phyloP scores from a whole-genome alignment of 2,329 filamentous ascomycete species.

The Aurifilum marmelostoma region DNA sequence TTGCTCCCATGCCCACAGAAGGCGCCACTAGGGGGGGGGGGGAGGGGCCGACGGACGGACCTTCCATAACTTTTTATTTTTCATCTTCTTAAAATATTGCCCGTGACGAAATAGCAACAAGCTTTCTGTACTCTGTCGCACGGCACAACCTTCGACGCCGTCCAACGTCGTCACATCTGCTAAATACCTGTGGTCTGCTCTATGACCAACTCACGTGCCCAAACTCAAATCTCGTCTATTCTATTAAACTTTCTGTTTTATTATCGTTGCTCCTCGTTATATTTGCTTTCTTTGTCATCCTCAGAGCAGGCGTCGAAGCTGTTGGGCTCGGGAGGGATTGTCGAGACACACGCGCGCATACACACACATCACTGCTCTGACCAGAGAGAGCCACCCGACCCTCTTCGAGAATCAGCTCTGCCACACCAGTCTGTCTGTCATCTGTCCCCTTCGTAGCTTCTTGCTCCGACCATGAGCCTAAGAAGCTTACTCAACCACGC shows the following conservation, averaged over 20 bases:
- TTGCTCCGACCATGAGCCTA: not conserved
- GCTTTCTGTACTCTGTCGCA: not conserved
- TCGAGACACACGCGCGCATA: no score
- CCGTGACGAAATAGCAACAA: not conserved
- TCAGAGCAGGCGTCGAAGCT: no score
- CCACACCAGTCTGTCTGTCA: not conserved
- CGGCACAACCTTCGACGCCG: not conserved
- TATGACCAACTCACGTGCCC: not conserved
- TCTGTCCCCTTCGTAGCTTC: not conserved
- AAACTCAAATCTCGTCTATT: not conserved
- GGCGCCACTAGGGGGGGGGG: no score
- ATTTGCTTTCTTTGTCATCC: not conserved
- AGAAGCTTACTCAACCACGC: not conserved
- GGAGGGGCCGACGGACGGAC: not conserved
- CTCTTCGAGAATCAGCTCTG: not conserved
- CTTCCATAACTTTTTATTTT: slow-evolving; percentile 6
- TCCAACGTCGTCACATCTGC: not conserved
- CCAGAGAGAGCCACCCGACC: not conserved
- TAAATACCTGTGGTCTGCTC: not conserved
- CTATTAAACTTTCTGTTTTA: not conserved
- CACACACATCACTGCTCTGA: not conserved
- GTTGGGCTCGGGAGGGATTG: not conserved
- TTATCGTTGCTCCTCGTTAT: not conserved
- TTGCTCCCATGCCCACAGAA: not conserved
- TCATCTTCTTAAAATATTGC: not conserved